Evolutionary conservation across 1,284 basidiomycete genomes (phyloP), one percentile per base, ranked within the genome.

Genomic region (Meira nashicola): DNA sequence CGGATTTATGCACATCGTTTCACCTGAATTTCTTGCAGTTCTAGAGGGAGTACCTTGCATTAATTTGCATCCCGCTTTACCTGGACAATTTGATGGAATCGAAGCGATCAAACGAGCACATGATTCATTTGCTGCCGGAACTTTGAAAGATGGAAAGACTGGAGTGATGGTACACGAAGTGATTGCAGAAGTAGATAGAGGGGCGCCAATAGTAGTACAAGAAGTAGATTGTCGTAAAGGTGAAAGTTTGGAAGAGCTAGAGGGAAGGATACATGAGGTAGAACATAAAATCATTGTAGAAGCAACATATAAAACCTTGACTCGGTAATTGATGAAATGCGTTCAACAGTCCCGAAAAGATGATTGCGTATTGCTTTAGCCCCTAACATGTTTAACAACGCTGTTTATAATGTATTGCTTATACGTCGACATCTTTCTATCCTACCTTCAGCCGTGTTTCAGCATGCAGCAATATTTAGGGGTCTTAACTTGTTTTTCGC

Each of bases 121-220:
- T 75, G 90, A 90, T 64, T 92, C 92, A 0, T 54, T 54, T 39
- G n/a, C 33, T 14, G 38, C n/a, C 2, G 49, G 50, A 14, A 14
- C 9, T 21, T 19, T 52, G 37, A 40, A 54, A 41, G 54, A 43
- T 33, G 54, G 70, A 43, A 66, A 68, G 46, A 88, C 90, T 0
- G 94, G 94, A 0, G 87, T 86, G 2, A 98, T 98, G 94, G 87
- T 97, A 0, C 94, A 98, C 80, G 84, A 87, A 39, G 94, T 97
- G 14, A 87, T 97, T 37, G 87, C 87, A 62, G 90, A 94, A 75
- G 92, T 98, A 11, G 95, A 98, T 79, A 84, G 87, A 6, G 95
- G 94, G 1, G 86, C 89, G 73, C 92, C 94, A 0, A 76, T 98
- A 40, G 78, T 97, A 28, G 87, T 93, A 48, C 82, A 85, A 59